Base-by-base conservation (phyloP, 257 asterid genomes). In the Thymus mandschuricus region DNA sequence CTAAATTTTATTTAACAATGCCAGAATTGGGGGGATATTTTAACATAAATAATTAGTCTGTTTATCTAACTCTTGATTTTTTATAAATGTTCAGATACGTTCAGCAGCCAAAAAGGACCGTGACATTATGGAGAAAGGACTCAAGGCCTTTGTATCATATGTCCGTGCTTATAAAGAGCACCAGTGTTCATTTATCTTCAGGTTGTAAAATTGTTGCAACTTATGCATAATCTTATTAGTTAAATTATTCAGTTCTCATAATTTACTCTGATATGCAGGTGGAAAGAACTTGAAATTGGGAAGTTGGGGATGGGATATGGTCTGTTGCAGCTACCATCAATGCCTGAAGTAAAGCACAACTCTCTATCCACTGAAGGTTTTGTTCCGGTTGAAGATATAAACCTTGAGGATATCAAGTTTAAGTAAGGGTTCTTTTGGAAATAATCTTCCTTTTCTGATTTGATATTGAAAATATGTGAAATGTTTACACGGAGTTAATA, bases 211-310 rank as follows among this genome's bases (percentile, higher is more conserved):
- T 34, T 49, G 66, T 64, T 75, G 5, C 66, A 31, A 51, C 41
- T 43, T 21, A 52, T 73, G 57, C 72, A 71, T 21, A 61, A 46
- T 62, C 52, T 64, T 48, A 44, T 71, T 63, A 41, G 27, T 54
- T 59, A 27, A 48, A 45, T 69, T 45, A 3, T 45, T n/a, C 60
- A 4, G 48, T 69, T 64, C 13, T 28, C 48, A 21, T 60, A 43
- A 51, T 49, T 64, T 44, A 1, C 41, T 64, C 68, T 8, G 29
- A 45, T 55, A 43, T 70, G 57, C 82, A 91, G 99, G 76, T 92
- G 97, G 98, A 95, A 89, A 90, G 96, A 88, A 57, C 98, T 95
- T 74, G 98, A 95, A 82, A 88, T 95, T 69, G 99, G 99, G 79
- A 92, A 86, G 83, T 73, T 92, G 84, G 98, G 96, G 15, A 95